A percentile compares a stretch with the other conserved stretches of the same genome.
phyloP scores from a whole-genome alignment of 352 stramenopile species.

The Phytophthora sansomeana region DNA sequence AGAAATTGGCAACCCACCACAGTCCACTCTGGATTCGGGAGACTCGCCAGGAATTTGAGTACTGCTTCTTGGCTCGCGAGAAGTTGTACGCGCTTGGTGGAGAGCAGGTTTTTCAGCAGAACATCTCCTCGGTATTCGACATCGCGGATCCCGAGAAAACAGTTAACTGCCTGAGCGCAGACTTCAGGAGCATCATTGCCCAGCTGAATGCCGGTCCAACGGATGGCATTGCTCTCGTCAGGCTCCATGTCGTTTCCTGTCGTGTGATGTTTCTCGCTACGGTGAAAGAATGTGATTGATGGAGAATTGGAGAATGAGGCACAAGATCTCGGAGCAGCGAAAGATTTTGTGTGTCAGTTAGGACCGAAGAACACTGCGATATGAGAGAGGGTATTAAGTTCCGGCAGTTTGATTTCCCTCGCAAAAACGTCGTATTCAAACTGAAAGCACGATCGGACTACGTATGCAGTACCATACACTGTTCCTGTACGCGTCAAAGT shows the following conservation, averaged over 20 bases:
- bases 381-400: neutral
- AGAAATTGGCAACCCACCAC: constrained; percentile 25
- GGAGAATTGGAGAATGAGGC: constrained; percentile 18
- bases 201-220: constrained; percentile 22
- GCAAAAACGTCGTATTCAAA: neutral
- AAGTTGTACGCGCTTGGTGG: constrained; percentile 30
- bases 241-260: constrained; percentile 22
- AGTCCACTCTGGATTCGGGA: constrained; percentile 31
- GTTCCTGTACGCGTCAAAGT: too few species aligned
- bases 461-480: too few species aligned
- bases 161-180: constrained; percentile 20
- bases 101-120: constrained; percentile 30
- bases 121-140: constrained; percentile 33
- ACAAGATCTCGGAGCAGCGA: neutral
- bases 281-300: constrained; percentile 1
- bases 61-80: constrained; percentile 20
- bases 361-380: neutral
- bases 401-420: neutral
- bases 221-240: constrained; percentile 24
- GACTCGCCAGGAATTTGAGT: constrained; percentile 18
- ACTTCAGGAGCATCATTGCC: constrained; percentile 14
- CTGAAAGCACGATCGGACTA: too few species aligned
- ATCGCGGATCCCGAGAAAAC: constrained; percentile 31
- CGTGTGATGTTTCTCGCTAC: neutral
- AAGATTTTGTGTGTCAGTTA: neutral